Percentiles rank a stretch among this genome's conserved stretches.
phyloP scores from a whole-genome alignment of 805 yeast species.

The Deakozyma indianensis region DNA sequence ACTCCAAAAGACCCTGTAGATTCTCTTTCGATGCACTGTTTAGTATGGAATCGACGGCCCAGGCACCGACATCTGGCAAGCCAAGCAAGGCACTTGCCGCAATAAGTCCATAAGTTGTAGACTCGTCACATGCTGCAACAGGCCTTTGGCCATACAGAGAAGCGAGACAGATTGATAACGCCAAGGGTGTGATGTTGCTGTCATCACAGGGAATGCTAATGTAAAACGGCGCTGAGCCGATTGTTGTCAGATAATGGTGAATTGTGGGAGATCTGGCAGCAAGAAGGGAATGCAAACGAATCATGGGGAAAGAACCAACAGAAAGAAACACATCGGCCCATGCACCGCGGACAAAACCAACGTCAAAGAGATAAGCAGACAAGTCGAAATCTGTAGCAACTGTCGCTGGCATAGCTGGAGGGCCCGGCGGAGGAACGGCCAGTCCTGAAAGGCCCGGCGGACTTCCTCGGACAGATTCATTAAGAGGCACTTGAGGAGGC shows the following conservation, averaged over 20 bases:
- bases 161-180: conserved; percentile 19
- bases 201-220: conserved; percentile 13
- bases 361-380: conserved; percentile 16
- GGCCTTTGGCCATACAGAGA: conserved; percentile 19
- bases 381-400: conserved; percentile 7
- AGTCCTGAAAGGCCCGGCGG: no score
- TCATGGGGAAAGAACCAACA: conserved; percentile 14
- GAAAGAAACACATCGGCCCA: conserved; percentile 21
- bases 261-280: conserved; percentile 20
- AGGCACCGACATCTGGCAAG: conserved; percentile 13
- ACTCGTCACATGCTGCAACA: conserved; percentile 11
- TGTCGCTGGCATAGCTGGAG: not conserved
- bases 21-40: conserved; percentile 8
- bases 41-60: conserved; percentile 13
- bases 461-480: no score
- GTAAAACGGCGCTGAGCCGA: conserved; percentile 16
- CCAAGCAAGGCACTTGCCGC: conserved; percentile 19
- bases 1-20: conserved; percentile 11
- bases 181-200: conserved; percentile 12
- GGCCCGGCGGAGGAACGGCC: no score
- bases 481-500: no score
- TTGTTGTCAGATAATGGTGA: conserved; percentile 11
- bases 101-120: conserved; percentile 15
- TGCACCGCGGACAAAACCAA: conserved; percentile 20
- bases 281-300: conserved; percentile 21